Base-by-base conservation (phyloP, 2,329 filamentous ascomycete species). In the Exophiala sp. region DNA sequence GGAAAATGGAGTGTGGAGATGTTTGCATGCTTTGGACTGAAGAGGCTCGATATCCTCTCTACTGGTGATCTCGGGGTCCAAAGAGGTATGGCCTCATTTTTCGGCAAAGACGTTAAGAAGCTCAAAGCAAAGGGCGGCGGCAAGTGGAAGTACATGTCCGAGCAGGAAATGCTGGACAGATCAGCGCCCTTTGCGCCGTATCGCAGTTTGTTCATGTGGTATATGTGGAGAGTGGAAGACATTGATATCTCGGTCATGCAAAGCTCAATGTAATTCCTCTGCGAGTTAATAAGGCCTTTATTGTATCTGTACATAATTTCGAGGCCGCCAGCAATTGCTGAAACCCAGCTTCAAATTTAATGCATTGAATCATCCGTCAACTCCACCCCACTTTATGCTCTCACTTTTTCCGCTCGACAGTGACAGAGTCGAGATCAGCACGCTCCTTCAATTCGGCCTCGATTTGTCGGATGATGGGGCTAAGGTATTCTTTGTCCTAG, bases 71-170 rank as follows among this genome's bases (percentile, higher is more conserved):
- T 99, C 58, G 94, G 94, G 3, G 89, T 99, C 42, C 94, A 97
- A 65, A 79, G 91, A 65, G 94, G 94, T 8, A 95, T 96, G 85
- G 94, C 94, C 1, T 86, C 88, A 0, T 91, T 94, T 67, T 78
- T 85, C 44, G 94, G 94, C 1, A 83, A 82, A 55, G 89, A 97
- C 68, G 84, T 97, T 18, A 82, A 77, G 42, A 95, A 92, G 72
- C 74, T 96, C 55, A 96, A 95, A 73, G 77, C 75, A 34, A 88
- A 84, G 60, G 85, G 84, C 21, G 86, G 86, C 32, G 88, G 89
- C 41, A 97, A 97, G 75, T 97, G 91, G 87, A 97, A 97, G 76
- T 99, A 97, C 70, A 96, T 97, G 91, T 82, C 80, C 34, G 94
- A 97, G 73, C 82, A 84, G 68, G 94, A 97, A 57, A 97, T 99